Evolutionary conservation across 352 stramenopile genomes (phyloP).

Genomic region (Phytophthora megakarya): DNA sequence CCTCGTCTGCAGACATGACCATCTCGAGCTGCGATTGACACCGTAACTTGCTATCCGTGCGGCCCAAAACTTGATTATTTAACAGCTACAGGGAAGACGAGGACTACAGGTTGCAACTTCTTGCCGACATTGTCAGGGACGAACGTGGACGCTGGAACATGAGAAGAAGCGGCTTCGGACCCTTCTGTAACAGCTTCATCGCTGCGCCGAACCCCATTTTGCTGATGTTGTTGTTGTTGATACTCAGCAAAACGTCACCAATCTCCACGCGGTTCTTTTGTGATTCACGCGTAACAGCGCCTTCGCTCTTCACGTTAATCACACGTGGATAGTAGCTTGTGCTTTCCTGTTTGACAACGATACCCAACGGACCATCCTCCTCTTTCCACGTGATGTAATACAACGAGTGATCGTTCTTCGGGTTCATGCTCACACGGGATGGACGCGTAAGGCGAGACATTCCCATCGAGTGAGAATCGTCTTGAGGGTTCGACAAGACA

Average conservation of each 20-base stretch:
- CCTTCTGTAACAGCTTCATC: slow-evolving; percentile 87
- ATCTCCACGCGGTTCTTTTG: slow-evolving; percentile 87
- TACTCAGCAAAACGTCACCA: slow-evolving; percentile 81
- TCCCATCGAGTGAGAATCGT: slow-evolving; percentile 66
- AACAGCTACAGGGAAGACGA: slow-evolving; percentile 25
- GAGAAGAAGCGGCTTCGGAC: slow-evolving; percentile 83
- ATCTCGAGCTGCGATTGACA: slow-evolving; percentile 11
- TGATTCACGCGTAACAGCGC: slow-evolving; percentile 75
- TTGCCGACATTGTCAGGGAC: slow-evolving; percentile 39
- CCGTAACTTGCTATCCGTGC: slow-evolving; percentile 24
- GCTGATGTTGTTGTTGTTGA: slow-evolving; percentile 93
- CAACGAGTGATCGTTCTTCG: slow-evolving; percentile 81
- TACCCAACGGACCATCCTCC: slow-evolving; percentile 81
- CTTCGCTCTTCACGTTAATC: slow-evolving; percentile 89
- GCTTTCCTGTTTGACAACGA: slow-evolving; percentile 88
- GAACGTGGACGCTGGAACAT: slow-evolving; percentile 82
- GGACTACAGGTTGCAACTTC: slow-evolving; percentile 45
- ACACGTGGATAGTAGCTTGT: slow-evolving; percentile 87
- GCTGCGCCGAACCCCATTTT: slow-evolving; percentile 88
- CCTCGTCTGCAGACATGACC: slow-evolving; percentile 29
- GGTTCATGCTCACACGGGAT: slow-evolving; percentile 79
- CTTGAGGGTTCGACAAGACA: slow-evolving; percentile 67
- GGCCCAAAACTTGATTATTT: slow-evolving; percentile 35
- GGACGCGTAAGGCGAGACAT: slow-evolving; percentile 71
- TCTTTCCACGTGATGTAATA: slow-evolving; percentile 93